Base-by-base conservation (phyloP, 2,329 filamentous ascomycete genomes). In the Talaromyces sp. region DNA sequence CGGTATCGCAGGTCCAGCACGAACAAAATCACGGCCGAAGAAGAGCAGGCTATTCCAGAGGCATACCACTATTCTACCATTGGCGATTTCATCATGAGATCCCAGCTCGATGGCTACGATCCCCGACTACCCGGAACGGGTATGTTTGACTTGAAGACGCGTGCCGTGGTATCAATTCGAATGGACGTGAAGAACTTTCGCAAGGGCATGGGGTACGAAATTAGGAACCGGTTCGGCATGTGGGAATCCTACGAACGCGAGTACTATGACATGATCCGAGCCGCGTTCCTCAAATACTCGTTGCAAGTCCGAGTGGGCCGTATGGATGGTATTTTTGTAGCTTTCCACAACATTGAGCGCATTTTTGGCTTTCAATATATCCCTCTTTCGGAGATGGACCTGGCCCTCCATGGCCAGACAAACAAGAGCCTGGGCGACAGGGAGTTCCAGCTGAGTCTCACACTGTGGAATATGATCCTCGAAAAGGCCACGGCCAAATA, bases 361-460 rank as follows among this genome's bases (percentile, higher is more conserved):
- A 96, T 99, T 55, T 99, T 99, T 71, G 94, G 94, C 6, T 99
- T 99, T 74, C 94, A 99, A 74, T 99, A 99, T 72, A 83, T 99
- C 62, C 87, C 87, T 61, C 77, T 97, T 14, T 72, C 84, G 3
- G 94, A 99, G 70, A 92, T 99, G 88, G 94, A 99, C 72, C 72
- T 81, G n/a, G 84, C 91, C 0, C 75, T 99, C n/a, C 95, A 99
- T 71, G 92, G 91, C 24, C 88, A 91, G 56, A 68, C 73, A 0
- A 81, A 92, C 67, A 80, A 80, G 0, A 71, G 75, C 1, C 75
- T 96, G 6, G 95, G 95, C 24, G 88, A 97, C 69, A 79, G 83
- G 53, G 94, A 99, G 71, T 97, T 97, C 77, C 88, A 87, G 70
- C 74, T 90, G 31, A 97, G 92, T 75, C 69, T 99, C 52, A 77